Percentiles rank a stretch among this genome's conserved stretches.
phyloP scores from a whole-genome alignment of 805 yeast species.

The Suhomyces sp. region DNA sequence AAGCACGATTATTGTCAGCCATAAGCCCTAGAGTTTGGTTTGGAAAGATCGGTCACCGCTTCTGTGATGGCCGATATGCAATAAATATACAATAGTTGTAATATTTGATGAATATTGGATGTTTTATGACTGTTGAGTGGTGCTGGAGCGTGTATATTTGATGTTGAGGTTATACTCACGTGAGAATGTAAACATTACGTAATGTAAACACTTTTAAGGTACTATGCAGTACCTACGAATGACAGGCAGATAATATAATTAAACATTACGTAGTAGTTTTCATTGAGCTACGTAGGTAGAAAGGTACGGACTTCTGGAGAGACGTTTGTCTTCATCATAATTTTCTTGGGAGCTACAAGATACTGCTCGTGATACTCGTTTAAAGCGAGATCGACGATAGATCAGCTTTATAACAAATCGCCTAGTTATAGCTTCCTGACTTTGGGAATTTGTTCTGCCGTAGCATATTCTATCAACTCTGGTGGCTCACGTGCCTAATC shows the following conservation, averaged over 20 bases:
- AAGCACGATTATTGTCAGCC: background rate
- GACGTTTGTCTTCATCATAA: background rate
- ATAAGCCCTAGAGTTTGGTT: background rate
- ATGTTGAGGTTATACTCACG: background rate
- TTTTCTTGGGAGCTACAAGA: background rate
- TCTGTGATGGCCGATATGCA: background rate
- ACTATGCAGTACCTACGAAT: background rate
- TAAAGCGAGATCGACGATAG: too few relatives aligned
- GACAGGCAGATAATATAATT: background rate
- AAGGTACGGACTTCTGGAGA: background rate
- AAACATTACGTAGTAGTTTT: background rate
- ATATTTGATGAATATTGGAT: background rate
- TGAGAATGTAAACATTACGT: background rate
- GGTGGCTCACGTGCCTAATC: background rate
- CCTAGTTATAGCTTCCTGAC: background rate
- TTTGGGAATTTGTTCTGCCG: too few relatives aligned
- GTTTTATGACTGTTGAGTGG: background rate
- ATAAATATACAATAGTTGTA: background rate
- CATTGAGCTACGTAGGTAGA: too few relatives aligned
- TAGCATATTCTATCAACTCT: background rate
- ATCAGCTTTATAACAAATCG: too few relatives aligned
- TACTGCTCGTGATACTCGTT: background rate
- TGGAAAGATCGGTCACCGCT: background rate
- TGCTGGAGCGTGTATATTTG: background rate
- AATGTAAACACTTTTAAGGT: background rate